phyloP scores from a whole-genome alignment of 805 yeast species.

The Scheffersomyces coipomensis region DNA sequence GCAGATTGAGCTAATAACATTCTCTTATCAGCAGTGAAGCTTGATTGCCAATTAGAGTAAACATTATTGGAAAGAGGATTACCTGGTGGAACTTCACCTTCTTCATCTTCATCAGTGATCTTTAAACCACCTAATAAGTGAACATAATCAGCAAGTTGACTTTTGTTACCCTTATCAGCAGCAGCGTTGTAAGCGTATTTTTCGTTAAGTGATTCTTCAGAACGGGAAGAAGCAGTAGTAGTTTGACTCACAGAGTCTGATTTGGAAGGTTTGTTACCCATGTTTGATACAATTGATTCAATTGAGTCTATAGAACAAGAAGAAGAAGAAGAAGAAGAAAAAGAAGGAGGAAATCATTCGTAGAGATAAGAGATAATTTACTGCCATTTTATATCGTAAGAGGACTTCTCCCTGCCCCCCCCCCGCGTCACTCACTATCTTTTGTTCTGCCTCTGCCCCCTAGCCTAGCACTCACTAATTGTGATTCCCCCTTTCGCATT shows the following conservation, averaged over 20 bases:
- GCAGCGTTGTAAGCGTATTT: not conserved
- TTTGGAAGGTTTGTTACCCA: not conserved
- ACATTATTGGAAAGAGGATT: slow-evolving; percentile 27
- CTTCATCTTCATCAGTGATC: not conserved
- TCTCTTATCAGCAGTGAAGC: slow-evolving; percentile 45
- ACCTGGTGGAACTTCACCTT: not conserved
- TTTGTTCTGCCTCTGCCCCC: too few species aligned
- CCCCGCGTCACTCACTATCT: too few species aligned
- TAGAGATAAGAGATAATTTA: too few species aligned
- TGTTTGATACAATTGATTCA: too few species aligned
- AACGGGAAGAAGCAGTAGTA: not conserved
- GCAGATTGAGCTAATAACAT: slow-evolving; percentile 55
- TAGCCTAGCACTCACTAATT: too few species aligned
- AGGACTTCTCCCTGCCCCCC: too few species aligned
- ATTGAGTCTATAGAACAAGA: too few species aligned
- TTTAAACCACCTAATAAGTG: slow-evolving; percentile 1
- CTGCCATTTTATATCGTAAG: too few species aligned
- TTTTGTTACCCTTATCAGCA: not conserved
- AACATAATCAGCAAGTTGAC: too few species aligned
- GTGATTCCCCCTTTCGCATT: too few species aligned
- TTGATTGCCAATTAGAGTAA: slow-evolving; percentile 45
- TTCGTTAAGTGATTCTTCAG: not conserved
- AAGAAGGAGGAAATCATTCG: too few species aligned
- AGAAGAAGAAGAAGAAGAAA: too few species aligned
- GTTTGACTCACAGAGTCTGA: not conserved